Percentiles rank a stretch among this genome's conserved stretches.
Conservation (phyloP, 495 filamentous ascomycete species). For the Parathielavia appendiculata region DNA sequence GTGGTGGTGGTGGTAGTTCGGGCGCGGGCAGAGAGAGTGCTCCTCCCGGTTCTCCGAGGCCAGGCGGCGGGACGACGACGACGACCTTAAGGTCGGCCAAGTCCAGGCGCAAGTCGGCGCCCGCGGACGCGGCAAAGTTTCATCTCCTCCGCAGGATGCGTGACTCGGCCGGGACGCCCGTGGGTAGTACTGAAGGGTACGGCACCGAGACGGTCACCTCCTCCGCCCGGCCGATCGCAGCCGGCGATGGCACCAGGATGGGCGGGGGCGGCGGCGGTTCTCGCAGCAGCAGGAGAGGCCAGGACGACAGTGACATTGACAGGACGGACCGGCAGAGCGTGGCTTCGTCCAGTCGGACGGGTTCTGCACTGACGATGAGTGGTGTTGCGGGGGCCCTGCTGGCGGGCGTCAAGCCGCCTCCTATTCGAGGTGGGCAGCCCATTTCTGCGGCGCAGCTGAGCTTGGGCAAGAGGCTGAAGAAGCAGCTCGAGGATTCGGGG, state of each 20-base stretch:
- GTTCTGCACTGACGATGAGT: constrained; percentile 14
- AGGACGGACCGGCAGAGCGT: constrained; percentile 36
- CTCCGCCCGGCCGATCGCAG: background rate
- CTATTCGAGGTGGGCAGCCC: constrained; percentile 29
- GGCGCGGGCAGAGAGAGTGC: background rate
- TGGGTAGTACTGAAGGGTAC: constrained; percentile 11
- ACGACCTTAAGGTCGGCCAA: background rate
- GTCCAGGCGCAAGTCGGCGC: constrained; percentile 23
- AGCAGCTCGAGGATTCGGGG: constrained; percentile 31
- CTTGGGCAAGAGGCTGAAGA: constrained; percentile 42
- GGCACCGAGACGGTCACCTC: background rate
- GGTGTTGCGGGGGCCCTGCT: constrained; percentile 2
- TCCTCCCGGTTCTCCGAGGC: background rate
- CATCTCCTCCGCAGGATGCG: constrained; percentile 17
- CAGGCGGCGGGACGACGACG: background rate
- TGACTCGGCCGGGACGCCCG: background rate
- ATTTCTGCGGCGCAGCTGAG: constrained; percentile 43
- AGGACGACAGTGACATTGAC: constrained; percentile 25
- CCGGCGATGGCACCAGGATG: background rate
- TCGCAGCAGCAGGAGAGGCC: background rate
- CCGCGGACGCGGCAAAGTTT: constrained; percentile 23
- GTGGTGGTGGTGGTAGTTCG: background rate
- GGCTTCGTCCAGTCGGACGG: constrained; percentile 10
- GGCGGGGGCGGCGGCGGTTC: background rate
- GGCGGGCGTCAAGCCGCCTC: constrained; percentile 16